Evolutionary conservation across 805 yeast species (phyloP), one percentile per base, ranked within the genome.

Genomic region (Candida montana): DNA sequence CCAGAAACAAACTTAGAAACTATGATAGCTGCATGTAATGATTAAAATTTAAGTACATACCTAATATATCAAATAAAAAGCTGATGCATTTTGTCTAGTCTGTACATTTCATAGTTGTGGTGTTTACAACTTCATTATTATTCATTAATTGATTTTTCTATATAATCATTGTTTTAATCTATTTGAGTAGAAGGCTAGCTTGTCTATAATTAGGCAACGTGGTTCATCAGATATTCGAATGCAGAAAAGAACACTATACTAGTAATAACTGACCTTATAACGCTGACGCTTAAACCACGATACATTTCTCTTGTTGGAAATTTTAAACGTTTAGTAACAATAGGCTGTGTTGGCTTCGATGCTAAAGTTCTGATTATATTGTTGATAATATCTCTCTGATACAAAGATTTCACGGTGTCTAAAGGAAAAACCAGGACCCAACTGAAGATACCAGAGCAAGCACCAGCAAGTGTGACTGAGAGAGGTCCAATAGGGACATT

Each of bases 401-500:
- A 72, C 43, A 81, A 70, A 2, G 90, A 77, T 57, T 88, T 87
- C 44, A 83, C 68, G 0, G 95, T 87, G 59, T 87, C 96, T 10
- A 87, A 57, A 4, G 95, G 95, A 63, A 83, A 88, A 4, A 86
- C 80, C 1, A 78, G 59, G 2, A 78, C 62, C 95, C 95, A 86
- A 38, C 88, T 72, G 15, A 82, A 62, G 15, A 81, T 73, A 3
- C 95, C 95, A 4, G 93, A 77, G 19, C 79, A 48, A 0, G 88
- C 95, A n/a, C 95, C 95, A 0, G 91, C 83, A 2, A 80, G 28
- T 3, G 82, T 79, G 18, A 81, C 69, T 8, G 78, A 65, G 6
- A 71, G 24, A 2, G 80, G 66, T 26, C 62, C 56, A 31, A 64
- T 41, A 17, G 58, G 59, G 20, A 53, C 49, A 17, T 41, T 39